Percentiles rank a stretch among this genome's conserved stretches.
Conservation (phyloP, 1,284 basidiomycete species). For the Ustilago vetiveriae region DNA sequence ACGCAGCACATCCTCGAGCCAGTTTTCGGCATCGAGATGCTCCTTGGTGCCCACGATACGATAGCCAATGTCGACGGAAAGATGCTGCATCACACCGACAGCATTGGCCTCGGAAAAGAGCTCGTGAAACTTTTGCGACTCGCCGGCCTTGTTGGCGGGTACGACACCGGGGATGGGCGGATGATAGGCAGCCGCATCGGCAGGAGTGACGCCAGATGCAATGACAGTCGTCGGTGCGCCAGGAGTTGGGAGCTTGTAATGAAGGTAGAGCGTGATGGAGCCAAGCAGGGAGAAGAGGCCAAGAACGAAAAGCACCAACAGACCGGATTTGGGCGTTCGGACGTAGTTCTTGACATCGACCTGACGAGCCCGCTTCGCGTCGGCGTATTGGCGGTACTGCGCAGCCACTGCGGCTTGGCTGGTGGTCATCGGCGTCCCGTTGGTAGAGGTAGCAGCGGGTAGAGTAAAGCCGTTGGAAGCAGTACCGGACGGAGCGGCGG, state of each 20-base stretch:
- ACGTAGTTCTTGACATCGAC: slow-evolving; percentile 37
- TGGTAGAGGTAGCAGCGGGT: slow-evolving; percentile 7
- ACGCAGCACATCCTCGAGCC: slow-evolving; percentile 78
- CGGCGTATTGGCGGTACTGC: slow-evolving; percentile 20
- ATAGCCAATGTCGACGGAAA: slow-evolving; percentile 82
- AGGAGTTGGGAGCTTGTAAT: slow-evolving; percentile 63
- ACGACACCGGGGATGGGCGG: slow-evolving; percentile 24
- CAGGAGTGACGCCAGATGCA: slow-evolving; percentile 32
- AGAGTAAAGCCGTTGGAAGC: slow-evolving; percentile 12
- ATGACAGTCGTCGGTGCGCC: slow-evolving; percentile 35
- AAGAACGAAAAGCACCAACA: slow-evolving; percentile 34
- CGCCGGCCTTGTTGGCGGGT: slow-evolving; percentile 18
- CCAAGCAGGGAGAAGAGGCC: slow-evolving; percentile 39
- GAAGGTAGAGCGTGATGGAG: slow-evolving; percentile 46
- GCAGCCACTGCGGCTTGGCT: slow-evolving; percentile 10
- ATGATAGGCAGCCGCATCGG: slow-evolving; percentile 42
- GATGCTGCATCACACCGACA: slow-evolving; percentile 58
- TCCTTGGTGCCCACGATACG: slow-evolving; percentile 90
- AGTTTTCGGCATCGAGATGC: slow-evolving; percentile 84
- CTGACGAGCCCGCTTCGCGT: slow-evolving; percentile 25
- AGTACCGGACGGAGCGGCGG: not conserved
- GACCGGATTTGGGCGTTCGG: slow-evolving; percentile 41
- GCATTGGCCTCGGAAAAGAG: slow-evolving; percentile 62
- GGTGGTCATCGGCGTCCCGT: slow-evolving; percentile 13
- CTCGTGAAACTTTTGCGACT: slow-evolving; percentile 25